A percentile compares a stretch with the other conserved stretches of the same genome.
Conservation (phyloP, 495 filamentous ascomycete species). For the Penicillium ochrochloron region DNA sequence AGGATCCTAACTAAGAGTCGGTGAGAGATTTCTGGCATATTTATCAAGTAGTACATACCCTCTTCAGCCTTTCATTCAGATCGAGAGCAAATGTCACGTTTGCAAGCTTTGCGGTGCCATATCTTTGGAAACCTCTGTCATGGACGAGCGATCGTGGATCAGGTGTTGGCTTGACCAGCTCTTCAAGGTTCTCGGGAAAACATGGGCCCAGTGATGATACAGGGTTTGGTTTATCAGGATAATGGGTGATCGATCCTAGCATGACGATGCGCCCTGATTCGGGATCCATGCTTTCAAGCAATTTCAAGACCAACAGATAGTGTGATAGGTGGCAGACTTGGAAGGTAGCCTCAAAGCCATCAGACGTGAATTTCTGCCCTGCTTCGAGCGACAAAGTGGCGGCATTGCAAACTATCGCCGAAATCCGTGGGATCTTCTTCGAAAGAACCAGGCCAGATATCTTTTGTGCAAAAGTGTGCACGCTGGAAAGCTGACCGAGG, state of each 20-base stretch:
- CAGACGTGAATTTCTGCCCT: slow-evolving; percentile 42
- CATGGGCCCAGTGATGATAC: slow-evolving; percentile 36
- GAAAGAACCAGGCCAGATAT: slow-evolving; percentile 32
- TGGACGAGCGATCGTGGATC: slow-evolving; percentile 33
- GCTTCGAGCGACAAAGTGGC: slow-evolving; percentile 45
- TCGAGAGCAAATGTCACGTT: slow-evolving; percentile 48
- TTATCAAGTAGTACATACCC: slow-evolving; percentile 12
- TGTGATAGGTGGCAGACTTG: slow-evolving; percentile 52
- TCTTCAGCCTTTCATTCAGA: slow-evolving; percentile 45
- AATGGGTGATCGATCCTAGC: slow-evolving; percentile 46
- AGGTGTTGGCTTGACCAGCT: slow-evolving; percentile 31
- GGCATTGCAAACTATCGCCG: slow-evolving; percentile 51
- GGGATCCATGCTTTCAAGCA: slow-evolving; percentile 46
- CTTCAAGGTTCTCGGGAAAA: slow-evolving; percentile 29
- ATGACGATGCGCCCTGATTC: slow-evolving; percentile 44
- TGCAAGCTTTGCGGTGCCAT: slow-evolving; percentile 50
- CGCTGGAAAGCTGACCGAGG: slow-evolving; percentile 40
- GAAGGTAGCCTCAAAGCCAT: slow-evolving; percentile 50
- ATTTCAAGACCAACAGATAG: slow-evolving; percentile 45
- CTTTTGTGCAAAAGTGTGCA: slow-evolving; percentile 42
- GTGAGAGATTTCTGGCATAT: neutral
- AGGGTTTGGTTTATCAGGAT: slow-evolving; percentile 42
- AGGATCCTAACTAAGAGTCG: slow-evolving; percentile 19
- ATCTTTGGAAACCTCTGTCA: slow-evolving; percentile 49
- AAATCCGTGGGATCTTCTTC: slow-evolving; percentile 41